phyloP scores from a whole-genome alignment of 73 alveolate genomes.

The Tetrahymena elliotti region DNA sequence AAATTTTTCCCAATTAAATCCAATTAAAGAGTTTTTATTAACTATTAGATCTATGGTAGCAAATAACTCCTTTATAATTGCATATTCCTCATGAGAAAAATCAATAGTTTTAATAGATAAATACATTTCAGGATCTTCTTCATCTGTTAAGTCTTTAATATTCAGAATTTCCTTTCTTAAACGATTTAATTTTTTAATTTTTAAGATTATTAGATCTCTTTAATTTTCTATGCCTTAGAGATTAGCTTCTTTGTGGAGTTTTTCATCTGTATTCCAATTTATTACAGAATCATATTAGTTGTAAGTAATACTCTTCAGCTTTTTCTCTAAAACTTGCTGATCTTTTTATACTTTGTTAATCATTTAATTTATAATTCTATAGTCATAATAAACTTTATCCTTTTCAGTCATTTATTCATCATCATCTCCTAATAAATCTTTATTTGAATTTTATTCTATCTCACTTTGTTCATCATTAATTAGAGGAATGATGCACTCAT shows the following conservation, averaged over 20 bases:
- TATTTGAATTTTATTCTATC: not conserved
- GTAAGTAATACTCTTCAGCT: not conserved
- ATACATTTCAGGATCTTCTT: not conserved
- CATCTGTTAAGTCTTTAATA: not conserved
- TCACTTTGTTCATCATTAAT: not conserved
- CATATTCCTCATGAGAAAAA: not conserved
- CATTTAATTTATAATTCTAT: not conserved
- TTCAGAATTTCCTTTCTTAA: not conserved
- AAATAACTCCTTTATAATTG: not conserved
- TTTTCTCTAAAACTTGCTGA: not conserved
- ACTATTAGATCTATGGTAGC: not conserved
- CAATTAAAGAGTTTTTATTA: not conserved
- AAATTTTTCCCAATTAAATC: not conserved
- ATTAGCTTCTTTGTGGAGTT: not conserved
- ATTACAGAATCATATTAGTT: not conserved
- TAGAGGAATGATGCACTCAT: not conserved
- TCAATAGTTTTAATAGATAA: not conserved
- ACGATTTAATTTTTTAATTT: not conserved
- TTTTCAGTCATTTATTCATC: not conserved
- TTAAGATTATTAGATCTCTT: not conserved
- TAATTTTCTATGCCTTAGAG: not conserved
- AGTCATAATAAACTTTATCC: not conserved
- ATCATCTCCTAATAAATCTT: not conserved
- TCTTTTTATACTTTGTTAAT: not conserved
- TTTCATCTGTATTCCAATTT: not conserved